Conservation (phyloP, 306 rosid genomes). For the Rosa lucieae region DNA sequence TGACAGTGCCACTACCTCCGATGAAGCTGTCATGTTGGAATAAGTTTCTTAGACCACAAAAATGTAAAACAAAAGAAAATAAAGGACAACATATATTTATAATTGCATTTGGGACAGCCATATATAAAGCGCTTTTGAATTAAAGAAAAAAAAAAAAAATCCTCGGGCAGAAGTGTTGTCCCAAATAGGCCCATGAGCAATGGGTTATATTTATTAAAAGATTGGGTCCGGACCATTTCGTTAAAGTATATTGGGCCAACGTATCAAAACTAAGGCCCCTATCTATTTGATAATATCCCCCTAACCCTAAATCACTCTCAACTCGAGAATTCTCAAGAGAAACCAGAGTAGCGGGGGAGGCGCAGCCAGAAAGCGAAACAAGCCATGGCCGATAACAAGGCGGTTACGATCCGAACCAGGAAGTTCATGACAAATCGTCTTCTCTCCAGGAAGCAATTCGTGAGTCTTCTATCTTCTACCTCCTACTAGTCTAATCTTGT, state of each 20-base stretch:
- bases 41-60: no score
- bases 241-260: background rate
- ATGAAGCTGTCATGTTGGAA: no score
- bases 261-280: background rate
- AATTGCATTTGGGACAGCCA: no score
- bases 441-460: slow-evolving; percentile 80
- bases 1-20: no score
- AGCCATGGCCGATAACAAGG: slow-evolving; percentile 67
- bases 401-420: slow-evolving; percentile 72
- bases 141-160: no score
- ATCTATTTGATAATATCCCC: background rate
- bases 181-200: background rate
- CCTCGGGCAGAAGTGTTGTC: no score
- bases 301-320: background rate
- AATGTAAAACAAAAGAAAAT: no score
- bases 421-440: slow-evolving; percentile 88
- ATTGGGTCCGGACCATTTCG: background rate
- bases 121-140: no score
- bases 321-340: background rate
- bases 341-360: background rate
- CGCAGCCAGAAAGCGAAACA: background rate
- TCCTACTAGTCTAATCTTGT: background rate
- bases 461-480: slow-evolving; percentile 25
- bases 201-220: background rate
- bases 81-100: no score